Percentiles rank a stretch among this genome's conserved stretches.
Conservation (phyloP, 1,284 basidiomycete genomes). For the Bjerkandera adusta region DNA sequence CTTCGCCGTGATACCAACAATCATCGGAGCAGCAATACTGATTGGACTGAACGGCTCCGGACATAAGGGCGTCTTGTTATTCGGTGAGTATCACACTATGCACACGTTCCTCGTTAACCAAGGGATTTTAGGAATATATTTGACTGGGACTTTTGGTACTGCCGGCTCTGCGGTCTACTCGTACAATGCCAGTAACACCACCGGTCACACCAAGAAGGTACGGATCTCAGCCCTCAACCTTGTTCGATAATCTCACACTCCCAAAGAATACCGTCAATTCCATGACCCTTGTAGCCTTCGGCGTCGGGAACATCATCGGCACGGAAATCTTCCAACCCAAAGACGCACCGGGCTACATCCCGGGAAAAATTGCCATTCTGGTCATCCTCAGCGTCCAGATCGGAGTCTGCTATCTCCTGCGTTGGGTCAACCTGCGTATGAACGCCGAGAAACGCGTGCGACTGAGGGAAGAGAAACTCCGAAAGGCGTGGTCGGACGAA, state of each 20-base stretch:
- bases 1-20: constrained; percentile 57
- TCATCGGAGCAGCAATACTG: constrained; percentile 52
- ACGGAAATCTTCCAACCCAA: constrained; percentile 60
- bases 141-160: constrained; percentile 56
- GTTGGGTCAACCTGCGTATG: constrained; percentile 52
- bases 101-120: neutral
- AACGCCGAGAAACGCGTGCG: constrained; percentile 46
- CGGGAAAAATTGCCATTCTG: constrained; percentile 61
- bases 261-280: constrained; percentile 51
- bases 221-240: neutral
- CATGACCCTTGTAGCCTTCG: constrained; percentile 55
- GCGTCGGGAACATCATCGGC: constrained; percentile 56
- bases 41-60: constrained; percentile 50
- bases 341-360: constrained; percentile 59
- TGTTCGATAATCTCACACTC: neutral
- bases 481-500: constrained; percentile 52
- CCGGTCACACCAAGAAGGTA: constrained; percentile 66
- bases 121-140: constrained; percentile 41
- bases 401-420: constrained; percentile 45
- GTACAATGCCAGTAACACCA: constrained; percentile 64
- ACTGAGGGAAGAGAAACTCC: constrained; percentile 42
- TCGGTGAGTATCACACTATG: constrained; percentile 39
- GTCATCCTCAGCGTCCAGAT: constrained; percentile 53
- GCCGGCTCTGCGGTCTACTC: constrained; percentile 60
- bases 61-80: constrained; percentile 53